phyloP scores from a whole-genome alignment of 805 yeast genomes.

The Saccharomycopsis selenospora region DNA sequence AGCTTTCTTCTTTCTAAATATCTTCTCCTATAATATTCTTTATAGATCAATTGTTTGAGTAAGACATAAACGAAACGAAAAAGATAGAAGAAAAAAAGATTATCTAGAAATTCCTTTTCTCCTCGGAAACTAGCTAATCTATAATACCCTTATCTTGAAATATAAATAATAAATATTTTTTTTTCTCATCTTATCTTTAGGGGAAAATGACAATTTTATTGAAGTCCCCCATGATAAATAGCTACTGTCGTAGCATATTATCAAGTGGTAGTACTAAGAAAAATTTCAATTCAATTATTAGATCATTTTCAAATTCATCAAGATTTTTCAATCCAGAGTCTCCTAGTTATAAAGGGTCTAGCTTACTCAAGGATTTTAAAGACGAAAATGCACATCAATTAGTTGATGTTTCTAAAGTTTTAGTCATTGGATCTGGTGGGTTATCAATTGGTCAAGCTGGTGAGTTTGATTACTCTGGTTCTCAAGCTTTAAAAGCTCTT shows the following conservation, averaged over 20 bases:
- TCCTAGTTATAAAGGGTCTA: conserved; percentile 50
- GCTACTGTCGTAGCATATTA: conserved; percentile 2
- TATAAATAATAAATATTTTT: too few species aligned
- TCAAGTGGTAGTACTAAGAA: background rate
- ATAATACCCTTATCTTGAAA: background rate
- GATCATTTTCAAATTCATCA: background rate
- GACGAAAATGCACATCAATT: conserved; percentile 57
- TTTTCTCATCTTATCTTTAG: background rate
- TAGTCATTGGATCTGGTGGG: conserved; percentile 96
- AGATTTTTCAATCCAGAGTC: conserved; percentile 1
- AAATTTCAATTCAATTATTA: background rate
- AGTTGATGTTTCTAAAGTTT: conserved; percentile 80
- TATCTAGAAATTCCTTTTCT: background rate
- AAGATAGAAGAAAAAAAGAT: background rate
- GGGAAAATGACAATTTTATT: background rate
- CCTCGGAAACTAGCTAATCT: background rate
- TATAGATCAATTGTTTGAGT: too few species aligned
- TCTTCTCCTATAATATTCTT: too few species aligned
- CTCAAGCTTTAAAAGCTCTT: conserved; percentile 94
- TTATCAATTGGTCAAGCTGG: conserved; percentile 97
- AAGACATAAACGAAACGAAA: too few species aligned
- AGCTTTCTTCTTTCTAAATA: too few species aligned
- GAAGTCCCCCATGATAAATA: background rate
- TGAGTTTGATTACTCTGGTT: conserved; percentile 94
- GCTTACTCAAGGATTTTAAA: conserved; percentile 46